phyloP scores from a whole-genome alignment of 345 rosid genomes.

The Isatis tinctoria region DNA sequence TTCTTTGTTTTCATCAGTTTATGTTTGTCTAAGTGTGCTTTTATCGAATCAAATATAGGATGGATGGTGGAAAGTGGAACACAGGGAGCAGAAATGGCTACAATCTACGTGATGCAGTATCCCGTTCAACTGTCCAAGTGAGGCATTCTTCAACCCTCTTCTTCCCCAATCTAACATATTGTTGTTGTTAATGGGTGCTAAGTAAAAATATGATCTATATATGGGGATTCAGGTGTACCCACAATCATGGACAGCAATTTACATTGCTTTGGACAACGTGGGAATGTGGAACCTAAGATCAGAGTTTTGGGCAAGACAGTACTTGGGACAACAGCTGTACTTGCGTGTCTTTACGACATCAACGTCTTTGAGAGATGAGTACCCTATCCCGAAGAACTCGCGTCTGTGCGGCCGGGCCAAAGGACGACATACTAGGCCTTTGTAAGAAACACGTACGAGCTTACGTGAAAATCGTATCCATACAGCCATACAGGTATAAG shows the following conservation, averaged over 20 bases:
- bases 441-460: conserved; percentile 26
- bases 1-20: background rate
- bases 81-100: conserved; percentile 58
- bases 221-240: conserved; percentile 74
- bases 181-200: background rate
- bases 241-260: conserved; percentile 84
- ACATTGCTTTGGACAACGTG: conserved; percentile 88
- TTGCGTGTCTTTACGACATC: conserved; percentile 73
- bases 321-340: conserved; percentile 92
- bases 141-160: background rate
- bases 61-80: conserved; percentile 96
- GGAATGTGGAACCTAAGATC: conserved; percentile 98
- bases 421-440: conserved; percentile 76
- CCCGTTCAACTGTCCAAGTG: conserved; percentile 78
- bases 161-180: background rate
- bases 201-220: background rate
- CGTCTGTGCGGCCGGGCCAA: conserved; percentile 75
- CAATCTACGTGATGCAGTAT: conserved; percentile 80
- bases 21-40: background rate
- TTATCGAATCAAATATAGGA: conserved; percentile 43
- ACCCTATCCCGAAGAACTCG: conserved; percentile 84
- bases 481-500: conserved; percentile 11
- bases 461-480: conserved; percentile 16
- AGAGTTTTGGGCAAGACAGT: conserved; percentile 93
- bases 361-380: conserved; percentile 83